Evolutionary conservation across 108 stramenopile genomes (phyloP).

Genomic region (Cyclotella sp.): DNA sequence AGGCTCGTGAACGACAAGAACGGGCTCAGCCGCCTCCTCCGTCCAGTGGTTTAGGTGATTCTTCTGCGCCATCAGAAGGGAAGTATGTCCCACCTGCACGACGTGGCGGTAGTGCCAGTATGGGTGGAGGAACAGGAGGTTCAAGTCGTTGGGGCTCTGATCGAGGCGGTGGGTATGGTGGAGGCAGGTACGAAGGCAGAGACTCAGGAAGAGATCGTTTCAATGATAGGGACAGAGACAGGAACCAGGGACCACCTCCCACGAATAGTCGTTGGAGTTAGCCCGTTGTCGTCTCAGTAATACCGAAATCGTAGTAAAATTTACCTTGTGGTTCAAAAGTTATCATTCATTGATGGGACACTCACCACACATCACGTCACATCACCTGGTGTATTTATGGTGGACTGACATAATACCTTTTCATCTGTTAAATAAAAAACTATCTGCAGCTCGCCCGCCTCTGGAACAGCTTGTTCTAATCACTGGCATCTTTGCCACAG

Average conservation of each 20-base stretch:
- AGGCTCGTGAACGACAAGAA: slow-evolving; percentile 45
- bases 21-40: slow-evolving; percentile 38
- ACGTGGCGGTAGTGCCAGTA: slow-evolving; percentile 50
- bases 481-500: no score
- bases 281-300: background rate
- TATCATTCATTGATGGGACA: no score
- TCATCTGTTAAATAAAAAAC: no score
- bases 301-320: no score
- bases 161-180: slow-evolving; percentile 52
- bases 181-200: slow-evolving; percentile 50
- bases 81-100: slow-evolving; percentile 80
- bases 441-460: no score
- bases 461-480: no score
- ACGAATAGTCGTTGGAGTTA: slow-evolving; percentile 14
- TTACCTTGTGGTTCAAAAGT: no score
- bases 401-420: no score
- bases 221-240: slow-evolving; percentile 10
- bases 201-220: background rate
- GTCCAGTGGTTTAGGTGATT: slow-evolving; percentile 43
- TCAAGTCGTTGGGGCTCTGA: slow-evolving; percentile 39
- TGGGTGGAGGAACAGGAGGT: slow-evolving; percentile 38
- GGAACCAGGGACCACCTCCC: background rate
- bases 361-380: no score
- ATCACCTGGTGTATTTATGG: no score
- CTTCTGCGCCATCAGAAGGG: slow-evolving; percentile 34